A percentile compares a stretch with the other conserved stretches of the same genome.
Evolutionary conservation across 1,284 basidiomycete species (phyloP).

Genomic region (Leccinum pachyderme): DNA sequence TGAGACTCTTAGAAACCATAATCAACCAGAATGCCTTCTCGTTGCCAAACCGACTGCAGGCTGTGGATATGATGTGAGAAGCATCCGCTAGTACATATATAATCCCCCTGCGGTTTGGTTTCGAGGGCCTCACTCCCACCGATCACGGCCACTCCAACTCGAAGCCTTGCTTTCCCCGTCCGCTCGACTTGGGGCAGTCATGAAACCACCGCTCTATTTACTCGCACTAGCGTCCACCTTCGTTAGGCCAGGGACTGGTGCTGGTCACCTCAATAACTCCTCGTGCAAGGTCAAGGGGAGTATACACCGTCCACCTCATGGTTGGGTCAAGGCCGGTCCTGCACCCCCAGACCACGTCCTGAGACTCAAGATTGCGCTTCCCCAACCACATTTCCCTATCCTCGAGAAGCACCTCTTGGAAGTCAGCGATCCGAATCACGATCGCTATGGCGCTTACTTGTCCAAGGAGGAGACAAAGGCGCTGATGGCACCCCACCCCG

Average conservation of each 20-base stretch:
- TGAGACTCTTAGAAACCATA: too few species aligned
- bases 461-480: slow-evolving; percentile 62
- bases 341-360: slow-evolving; percentile 14
- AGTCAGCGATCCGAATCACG: slow-evolving; percentile 61
- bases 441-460: slow-evolving; percentile 66
- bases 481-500: slow-evolving; percentile 55
- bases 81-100: background rate
- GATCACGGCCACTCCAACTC: background rate
- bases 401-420: slow-evolving; percentile 65
- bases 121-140: background rate
- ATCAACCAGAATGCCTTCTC: too few species aligned
- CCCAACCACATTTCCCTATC: slow-evolving; percentile 58
- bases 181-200: background rate
- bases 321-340: slow-evolving; percentile 13
- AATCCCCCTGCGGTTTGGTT: background rate
- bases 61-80: too few species aligned
- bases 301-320: slow-evolving; percentile 18
- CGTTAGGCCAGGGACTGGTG: slow-evolving; percentile 5
- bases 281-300: slow-evolving; percentile 22
- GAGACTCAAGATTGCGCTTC: slow-evolving; percentile 41
- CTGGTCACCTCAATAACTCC: background rate
- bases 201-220: background rate
- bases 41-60: too few species aligned
- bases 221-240: slow-evolving; percentile 5
- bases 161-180: background rate